Evolutionary conservation across 805 yeast species (phyloP), one percentile per base, ranked within the genome.

Genomic region (Huiozyma naganishii): DNA sequence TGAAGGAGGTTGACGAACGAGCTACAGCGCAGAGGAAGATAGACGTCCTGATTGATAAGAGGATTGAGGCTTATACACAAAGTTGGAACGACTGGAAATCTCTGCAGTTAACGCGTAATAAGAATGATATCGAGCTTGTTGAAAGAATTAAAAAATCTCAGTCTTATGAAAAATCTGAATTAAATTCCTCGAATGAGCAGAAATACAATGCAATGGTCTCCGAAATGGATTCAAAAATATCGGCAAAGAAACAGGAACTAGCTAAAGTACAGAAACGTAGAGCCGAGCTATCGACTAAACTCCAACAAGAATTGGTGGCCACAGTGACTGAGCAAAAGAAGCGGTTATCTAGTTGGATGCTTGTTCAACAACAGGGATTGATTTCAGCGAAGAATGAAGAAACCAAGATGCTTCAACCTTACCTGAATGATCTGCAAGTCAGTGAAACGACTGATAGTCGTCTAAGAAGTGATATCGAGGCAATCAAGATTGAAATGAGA

Each of bases 1-100:
- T 90, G 55, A 72, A 70, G 35, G 89, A 86, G 61, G 77, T 90
- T 55, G 70, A 75, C 52, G 64, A 70, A 39, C 80, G 83, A 57
- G 95, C 94, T 17, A 70, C 64, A 23, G 73, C 75, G 40, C 90
- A 86, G 65, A 76, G 95, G 45, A 65, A 67, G 36, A 62, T 67
- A 39, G 85, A 80, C 60, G 66, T 66, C 41, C 76, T 66, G 51
- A 57, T 62, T 48, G 61, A 63, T 38, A 56, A 60, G 44, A 49
- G 67, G 50, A 54, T 52, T 42, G 65, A 62, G 27, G 68, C 66
- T 42, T 61, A 66, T 46, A 55, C 60, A 45, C 50, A 61, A 41
- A 67, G 66, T 29, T 69, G 70, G 45, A 69, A 62, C 41, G 70
- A 67, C 34, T 65, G 68, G 54, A 71, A 67, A 52, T 58, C 58